Evolutionary conservation across 2,329 filamentous ascomycete genomes (phyloP).

Genomic region (Penicillium sp.): DNA sequence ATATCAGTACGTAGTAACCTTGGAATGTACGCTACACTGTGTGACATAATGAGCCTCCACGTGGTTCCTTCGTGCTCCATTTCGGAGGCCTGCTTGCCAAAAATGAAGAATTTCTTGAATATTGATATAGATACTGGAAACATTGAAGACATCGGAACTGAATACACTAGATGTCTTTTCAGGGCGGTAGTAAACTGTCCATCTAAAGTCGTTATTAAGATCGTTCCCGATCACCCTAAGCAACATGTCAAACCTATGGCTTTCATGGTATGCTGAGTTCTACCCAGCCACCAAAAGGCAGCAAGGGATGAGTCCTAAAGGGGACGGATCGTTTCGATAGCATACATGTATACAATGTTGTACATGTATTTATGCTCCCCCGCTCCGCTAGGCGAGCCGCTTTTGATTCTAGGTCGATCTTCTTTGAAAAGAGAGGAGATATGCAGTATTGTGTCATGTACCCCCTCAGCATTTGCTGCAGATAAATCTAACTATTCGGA

Average conservation of each 20-base stretch:
- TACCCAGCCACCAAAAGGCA: neutral
- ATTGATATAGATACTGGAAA: neutral
- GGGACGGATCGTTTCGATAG: neutral
- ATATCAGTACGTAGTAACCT: too few species aligned
- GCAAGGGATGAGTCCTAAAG: neutral
- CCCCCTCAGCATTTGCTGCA: neutral
- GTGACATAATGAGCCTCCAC: too few species aligned
- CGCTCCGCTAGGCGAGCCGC: neutral
- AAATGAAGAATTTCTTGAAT: neutral
- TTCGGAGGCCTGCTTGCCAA: too few species aligned
- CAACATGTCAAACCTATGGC: neutral
- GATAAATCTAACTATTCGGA: neutral
- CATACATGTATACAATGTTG: neutral
- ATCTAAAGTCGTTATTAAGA: neutral
- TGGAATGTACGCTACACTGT: too few species aligned
- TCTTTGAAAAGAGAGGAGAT: neutral
- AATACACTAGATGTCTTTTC: neutral
- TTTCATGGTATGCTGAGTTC: neutral
- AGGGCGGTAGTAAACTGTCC: neutral
- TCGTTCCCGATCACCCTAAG: neutral
- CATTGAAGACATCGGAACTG: too few species aligned
- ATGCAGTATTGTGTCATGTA: neutral
- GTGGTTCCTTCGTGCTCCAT: too few species aligned
- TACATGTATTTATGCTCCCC: neutral
- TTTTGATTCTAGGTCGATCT: neutral